phyloP scores from a whole-genome alignment of 148 eudicot genomes.

The Rhododendron mucronatum region DNA sequence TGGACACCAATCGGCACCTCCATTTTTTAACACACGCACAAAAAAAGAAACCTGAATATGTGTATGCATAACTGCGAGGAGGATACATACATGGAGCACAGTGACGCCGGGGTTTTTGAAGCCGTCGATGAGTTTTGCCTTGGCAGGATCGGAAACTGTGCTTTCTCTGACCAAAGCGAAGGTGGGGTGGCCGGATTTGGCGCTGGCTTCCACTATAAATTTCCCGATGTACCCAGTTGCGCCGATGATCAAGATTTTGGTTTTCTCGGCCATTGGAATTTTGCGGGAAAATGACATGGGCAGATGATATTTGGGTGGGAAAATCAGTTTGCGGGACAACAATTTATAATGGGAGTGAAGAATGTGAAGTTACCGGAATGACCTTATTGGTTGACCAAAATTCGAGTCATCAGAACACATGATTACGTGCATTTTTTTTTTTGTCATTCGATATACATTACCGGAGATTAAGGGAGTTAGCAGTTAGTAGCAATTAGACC shows the following conservation, averaged over 20 bases:
- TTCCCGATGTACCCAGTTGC: constrained; percentile 64
- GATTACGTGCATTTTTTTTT: too few species aligned
- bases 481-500: too few species aligned
- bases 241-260: constrained; percentile 55
- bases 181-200: constrained; percentile 47
- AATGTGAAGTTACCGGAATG: background rate
- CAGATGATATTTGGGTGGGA: background rate
- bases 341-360: too few species aligned
- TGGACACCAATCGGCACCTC: too few species aligned
- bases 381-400: background rate
- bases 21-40: background rate
- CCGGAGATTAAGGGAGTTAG: too few species aligned
- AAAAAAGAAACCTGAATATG: background rate
- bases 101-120: constrained; percentile 42
- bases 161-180: constrained; percentile 39
- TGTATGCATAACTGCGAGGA: background rate
- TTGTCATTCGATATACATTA: too few species aligned
- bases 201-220: constrained; percentile 46
- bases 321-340: too few species aligned
- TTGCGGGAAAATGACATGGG: background rate
- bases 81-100: constrained; percentile 30
- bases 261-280: constrained; percentile 35
- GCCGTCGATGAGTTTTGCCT: constrained; percentile 27
- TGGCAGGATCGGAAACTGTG: constrained; percentile 29
- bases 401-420: background rate